Conservation (phyloP, 2,329 filamentous ascomycete genomes). For the Curvularia spicifera region DNA sequence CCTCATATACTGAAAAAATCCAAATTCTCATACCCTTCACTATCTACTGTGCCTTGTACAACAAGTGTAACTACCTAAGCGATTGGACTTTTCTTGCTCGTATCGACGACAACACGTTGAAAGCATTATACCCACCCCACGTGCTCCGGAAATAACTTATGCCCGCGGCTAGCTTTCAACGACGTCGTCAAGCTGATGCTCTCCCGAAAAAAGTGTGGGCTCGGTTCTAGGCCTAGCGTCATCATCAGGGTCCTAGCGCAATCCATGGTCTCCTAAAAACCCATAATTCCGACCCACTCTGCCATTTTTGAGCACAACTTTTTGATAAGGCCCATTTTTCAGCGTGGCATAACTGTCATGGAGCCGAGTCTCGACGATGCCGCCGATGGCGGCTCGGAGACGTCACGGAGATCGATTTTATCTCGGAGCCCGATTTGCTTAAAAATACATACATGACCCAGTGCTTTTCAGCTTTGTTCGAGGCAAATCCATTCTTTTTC, state of each 20-base stretch:
- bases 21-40: neutral
- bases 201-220: neutral
- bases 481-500: neutral
- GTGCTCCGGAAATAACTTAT: slow-evolving; percentile 3
- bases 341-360: slow-evolving; percentile 2
- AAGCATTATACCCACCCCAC: neutral
- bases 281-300: slow-evolving; percentile 8
- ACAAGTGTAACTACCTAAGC: neutral
- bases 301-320: slow-evolving; percentile 5
- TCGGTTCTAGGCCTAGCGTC: slow-evolving; percentile 1
- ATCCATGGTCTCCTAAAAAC: neutral
- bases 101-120: neutral
- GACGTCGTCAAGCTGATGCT: neutral
- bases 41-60: neutral
- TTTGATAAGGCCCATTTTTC: slow-evolving; percentile 8
- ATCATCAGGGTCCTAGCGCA: slow-evolving; percentile 7
- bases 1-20: neutral
- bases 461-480: neutral
- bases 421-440: neutral
- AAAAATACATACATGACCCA: neutral
- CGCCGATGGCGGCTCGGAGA: slow-evolving; percentile 1
- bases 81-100: neutral
- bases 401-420: slow-evolving; percentile 8
- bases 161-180: neutral
- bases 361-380: neutral